These are phyloP conservation scores for Rusavskia elegans DNA, from an alignment of 495 filamentous ascomycete genomes.

Conservation along the genomic window DNA sequence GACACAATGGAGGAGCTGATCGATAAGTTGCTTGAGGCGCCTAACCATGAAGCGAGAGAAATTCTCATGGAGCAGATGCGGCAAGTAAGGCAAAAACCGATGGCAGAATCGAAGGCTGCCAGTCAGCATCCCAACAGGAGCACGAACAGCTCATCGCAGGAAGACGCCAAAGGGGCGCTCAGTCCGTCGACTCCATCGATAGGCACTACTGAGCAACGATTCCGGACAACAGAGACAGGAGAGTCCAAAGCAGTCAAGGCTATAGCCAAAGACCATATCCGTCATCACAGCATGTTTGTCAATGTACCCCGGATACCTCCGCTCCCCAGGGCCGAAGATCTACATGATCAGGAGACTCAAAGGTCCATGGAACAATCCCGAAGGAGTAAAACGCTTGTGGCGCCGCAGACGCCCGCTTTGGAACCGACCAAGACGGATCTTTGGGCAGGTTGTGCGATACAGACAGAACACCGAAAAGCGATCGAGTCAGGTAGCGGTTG, in stretches of 20 bases:
- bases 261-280: not conserved
- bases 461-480: not conserved
- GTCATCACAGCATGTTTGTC: conserved; percentile 1
- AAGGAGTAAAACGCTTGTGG: not conserved
- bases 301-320: not conserved
- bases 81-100: not conserved
- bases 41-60: not conserved
- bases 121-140: not conserved
- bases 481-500: conserved; percentile 1
- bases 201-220: too few relatives aligned
- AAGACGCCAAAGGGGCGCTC: not conserved
- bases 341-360: conserved; percentile 3
- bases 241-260: too few relatives aligned
- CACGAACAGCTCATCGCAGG: not conserved
- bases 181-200: not conserved
- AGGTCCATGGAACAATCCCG: not conserved
- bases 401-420: not conserved
- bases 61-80: not conserved
- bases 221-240: too few relatives aligned
- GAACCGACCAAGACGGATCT: not conserved
- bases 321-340: not conserved
- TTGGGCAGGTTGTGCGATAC: not conserved
- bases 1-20: not conserved
- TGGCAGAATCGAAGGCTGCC: too few relatives aligned
- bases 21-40: not conserved